Conservation (phyloP, 257 asterid species). For the Rhazya stricta region DNA sequence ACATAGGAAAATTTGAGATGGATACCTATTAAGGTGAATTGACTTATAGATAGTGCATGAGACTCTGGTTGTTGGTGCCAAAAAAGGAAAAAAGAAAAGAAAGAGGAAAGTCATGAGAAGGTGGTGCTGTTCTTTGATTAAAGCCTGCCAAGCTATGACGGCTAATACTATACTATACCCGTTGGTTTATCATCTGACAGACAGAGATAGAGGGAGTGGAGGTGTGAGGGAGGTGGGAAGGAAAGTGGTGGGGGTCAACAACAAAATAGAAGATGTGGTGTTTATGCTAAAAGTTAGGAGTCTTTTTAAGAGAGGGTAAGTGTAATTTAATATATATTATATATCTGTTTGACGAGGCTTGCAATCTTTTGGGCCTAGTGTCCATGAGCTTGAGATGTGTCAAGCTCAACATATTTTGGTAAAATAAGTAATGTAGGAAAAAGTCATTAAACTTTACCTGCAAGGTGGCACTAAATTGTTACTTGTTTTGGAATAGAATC, state of each 20-base stretch:
- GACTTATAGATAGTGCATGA: not conserved
- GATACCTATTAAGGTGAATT: not conserved
- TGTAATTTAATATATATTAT: too few relatives aligned
- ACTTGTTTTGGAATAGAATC: not conserved
- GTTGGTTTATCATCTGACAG: not conserved
- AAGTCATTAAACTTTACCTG: too few relatives aligned
- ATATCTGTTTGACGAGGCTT: not conserved
- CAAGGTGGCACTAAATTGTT: not conserved
- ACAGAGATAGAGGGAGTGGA: too few relatives aligned
- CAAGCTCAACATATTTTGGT: too few relatives aligned
- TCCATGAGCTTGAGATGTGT: not conserved
- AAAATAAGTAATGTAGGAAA: too few relatives aligned
- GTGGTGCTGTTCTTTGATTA: not conserved
- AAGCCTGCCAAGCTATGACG: not conserved
- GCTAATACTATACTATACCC: not conserved
- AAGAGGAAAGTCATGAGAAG: not conserved
- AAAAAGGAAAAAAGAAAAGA: too few relatives aligned
- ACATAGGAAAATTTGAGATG: not conserved
- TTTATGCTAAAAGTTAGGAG: too few relatives aligned
- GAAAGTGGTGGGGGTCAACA: too few relatives aligned
- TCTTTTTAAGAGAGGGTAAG: too few relatives aligned
- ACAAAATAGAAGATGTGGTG: too few relatives aligned
- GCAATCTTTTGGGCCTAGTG: not conserved
- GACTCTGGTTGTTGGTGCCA: not conserved
- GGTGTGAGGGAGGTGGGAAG: too few relatives aligned